A percentile compares a stretch with the other conserved stretches of the same genome.
These are phyloP conservation scores for Pouteria campechiana DNA, from an alignment of 179 eudicot genomes.

Conservation along the genomic window DNA sequence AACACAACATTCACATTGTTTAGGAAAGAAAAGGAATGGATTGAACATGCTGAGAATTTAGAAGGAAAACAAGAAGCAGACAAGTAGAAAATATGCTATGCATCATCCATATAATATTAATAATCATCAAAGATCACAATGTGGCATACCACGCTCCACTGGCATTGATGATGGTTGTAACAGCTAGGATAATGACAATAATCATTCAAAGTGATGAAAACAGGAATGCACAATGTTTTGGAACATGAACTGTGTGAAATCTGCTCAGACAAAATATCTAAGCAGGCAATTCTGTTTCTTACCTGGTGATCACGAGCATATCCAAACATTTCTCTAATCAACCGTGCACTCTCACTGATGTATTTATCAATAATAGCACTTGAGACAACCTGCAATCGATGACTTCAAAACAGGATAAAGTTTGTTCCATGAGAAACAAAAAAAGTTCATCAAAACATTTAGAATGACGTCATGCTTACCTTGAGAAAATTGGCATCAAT, in stretches of 20 bases:
- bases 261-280: no score
- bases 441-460: not conserved
- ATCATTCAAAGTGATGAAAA: no score
- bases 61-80: not conserved
- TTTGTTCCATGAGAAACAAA: not conserved
- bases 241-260: no score
- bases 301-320: slow-evolving; percentile 99
- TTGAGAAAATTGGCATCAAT: slow-evolving; percentile 3
- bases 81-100: no score
- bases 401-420: not conserved
- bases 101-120: no score
- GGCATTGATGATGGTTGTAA: no score
- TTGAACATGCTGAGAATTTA: no score
- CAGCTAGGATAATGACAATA: no score
- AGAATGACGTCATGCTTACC: not conserved
- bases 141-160: not conserved
- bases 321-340: slow-evolving; percentile 95
- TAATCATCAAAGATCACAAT: not conserved
- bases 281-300: slow-evolving; percentile 2
- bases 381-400: slow-evolving; percentile 65
- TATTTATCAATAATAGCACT: slow-evolving; percentile 98
- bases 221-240: no score
- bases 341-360: slow-evolving; percentile 97
- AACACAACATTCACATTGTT: no score
- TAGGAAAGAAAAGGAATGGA: no score